Conservation (phyloP, 202 grass and related monocot genomes). For the Alloteropsis angusta region DNA sequence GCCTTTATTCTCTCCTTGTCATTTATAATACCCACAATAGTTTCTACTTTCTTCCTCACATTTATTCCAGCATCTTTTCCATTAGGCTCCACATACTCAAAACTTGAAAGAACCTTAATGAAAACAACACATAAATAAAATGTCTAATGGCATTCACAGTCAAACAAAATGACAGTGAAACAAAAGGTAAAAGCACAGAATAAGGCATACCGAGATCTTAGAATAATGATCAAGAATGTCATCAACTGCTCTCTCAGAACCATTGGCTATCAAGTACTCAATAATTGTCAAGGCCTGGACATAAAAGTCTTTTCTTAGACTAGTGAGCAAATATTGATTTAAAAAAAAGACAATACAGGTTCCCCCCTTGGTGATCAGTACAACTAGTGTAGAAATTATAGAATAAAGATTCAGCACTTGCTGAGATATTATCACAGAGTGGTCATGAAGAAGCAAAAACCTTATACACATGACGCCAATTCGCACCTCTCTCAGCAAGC, state of each 20-base stretch:
- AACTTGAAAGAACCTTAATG: conserved; percentile 70
- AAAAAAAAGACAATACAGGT: conserved; percentile 18
- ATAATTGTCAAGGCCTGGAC: conserved; percentile 81
- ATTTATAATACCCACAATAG: conserved; percentile 71
- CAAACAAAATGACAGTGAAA: not conserved
- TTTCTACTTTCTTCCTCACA: conserved; percentile 97
- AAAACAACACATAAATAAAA: conserved; percentile 24
- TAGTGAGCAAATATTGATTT: conserved; percentile 10
- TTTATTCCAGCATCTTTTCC: conserved; percentile 96
- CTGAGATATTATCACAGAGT: not conserved
- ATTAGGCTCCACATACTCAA: conserved; percentile 94
- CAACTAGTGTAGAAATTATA: not conserved
- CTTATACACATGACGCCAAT: conserved; percentile 96
- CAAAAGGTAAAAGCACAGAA: conserved; percentile 11
- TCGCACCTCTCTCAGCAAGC: conserved; percentile 56
- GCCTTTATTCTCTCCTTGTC: conserved; percentile 93
- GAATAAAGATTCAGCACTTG: conserved; percentile 22
- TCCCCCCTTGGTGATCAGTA: not conserved
- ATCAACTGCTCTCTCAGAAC: conserved; percentile 94
- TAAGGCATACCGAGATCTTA: conserved; percentile 71
- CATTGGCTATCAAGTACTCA: conserved; percentile 94
- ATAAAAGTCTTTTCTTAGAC: conserved; percentile 19
- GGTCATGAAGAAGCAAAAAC: conserved; percentile 18
- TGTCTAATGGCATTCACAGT: conserved; percentile 5
- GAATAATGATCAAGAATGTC: conserved; percentile 83